phyloP scores from a whole-genome alignment of 2,329 filamentous ascomycete genomes.

The Diaporthe sp. region DNA sequence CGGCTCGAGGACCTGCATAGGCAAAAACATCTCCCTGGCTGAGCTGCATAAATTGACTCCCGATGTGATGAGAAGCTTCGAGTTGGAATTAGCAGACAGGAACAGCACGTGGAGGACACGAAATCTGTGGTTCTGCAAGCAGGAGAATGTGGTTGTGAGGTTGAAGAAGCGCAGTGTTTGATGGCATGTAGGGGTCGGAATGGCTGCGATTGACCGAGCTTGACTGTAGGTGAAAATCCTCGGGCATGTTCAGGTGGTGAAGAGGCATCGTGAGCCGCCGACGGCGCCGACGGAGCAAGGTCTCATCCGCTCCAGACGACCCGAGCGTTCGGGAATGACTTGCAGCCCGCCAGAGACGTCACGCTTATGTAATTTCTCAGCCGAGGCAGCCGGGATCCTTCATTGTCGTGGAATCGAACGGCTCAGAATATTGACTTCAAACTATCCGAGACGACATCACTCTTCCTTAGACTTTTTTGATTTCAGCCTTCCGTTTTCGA shows the following conservation, averaged over 20 bases:
- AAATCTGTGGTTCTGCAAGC: slow-evolving; percentile 42
- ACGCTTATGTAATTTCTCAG: slow-evolving; percentile 36
- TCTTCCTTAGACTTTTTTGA: not conserved
- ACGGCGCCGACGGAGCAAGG: slow-evolving; percentile 19
- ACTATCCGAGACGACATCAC: not conserved
- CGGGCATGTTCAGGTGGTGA: not conserved
- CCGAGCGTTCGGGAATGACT: not conserved
- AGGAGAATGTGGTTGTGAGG: slow-evolving; percentile 29
- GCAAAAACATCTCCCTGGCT: slow-evolving; percentile 42
- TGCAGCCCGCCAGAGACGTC: slow-evolving; percentile 24
- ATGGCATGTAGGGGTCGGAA: not conserved
- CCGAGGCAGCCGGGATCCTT: slow-evolving; percentile 32
- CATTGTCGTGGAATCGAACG: not conserved
- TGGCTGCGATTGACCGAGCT: not conserved
- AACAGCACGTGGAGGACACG: slow-evolving; percentile 39
- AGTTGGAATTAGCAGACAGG: slow-evolving; percentile 38
- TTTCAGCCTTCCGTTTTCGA: not conserved
- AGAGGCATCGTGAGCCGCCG: not conserved
- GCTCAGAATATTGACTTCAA: not conserved
- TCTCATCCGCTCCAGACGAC: slow-evolving; percentile 9
- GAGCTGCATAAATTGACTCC: slow-evolving; percentile 43
- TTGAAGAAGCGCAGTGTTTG: slow-evolving; percentile 1
- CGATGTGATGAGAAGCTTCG: slow-evolving; percentile 39
- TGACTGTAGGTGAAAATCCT: too few species aligned
- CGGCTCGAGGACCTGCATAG: slow-evolving; percentile 64